Base-by-base conservation (phyloP, 2,329 filamentous ascomycete species). In the Colletotrichum plurivorum region DNA sequence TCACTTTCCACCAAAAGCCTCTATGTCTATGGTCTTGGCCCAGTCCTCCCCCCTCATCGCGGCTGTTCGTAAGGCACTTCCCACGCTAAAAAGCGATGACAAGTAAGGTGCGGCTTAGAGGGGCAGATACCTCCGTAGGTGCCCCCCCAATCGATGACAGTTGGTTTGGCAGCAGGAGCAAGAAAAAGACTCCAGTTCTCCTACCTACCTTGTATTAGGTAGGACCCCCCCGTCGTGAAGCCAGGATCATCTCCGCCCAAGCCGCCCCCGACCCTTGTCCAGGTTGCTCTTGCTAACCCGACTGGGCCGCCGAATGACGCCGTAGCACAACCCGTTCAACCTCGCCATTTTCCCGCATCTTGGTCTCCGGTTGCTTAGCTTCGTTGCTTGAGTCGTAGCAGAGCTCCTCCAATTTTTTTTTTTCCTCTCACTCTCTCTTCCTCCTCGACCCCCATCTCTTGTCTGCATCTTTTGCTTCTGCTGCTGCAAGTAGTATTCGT, bases 381-480 rank as follows among this genome's bases (percentile, higher is more conserved):
- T 55, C 15, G 52, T 39, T 51, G 61, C 49, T 61, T 49, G 52
- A 80, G 79, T 67, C 74, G 74, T 18, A 78, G 41, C 41, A 15
- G 16, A 43, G 41, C 20, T 49, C 46, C 46, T 49, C n/a, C 16
- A 18, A 8, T n/a, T 49, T 49, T 22, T 45, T 39, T 27, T 63
- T 46, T 36, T 22, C 13, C 18, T 22, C 46, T 20, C 20, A 46
- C 15, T 16, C 18, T 46, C 16, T 9, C 45, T 4, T 46, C 16
- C 45, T 46, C 16, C 45, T 18, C 45, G 4, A 16, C 46, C 41
- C 31, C 31, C 8, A 53, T 53, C 39, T 67, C 31, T 52, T 27
- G 49, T 45, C 52, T 63, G 51, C 43, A 8, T 54, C 49, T 62
- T n/a, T 45, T 20, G 20, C 15, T 18, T 54, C 49, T 62, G 12